Conservation (phyloP, 2,329 filamentous ascomycete species). For the Fusarium nurragi region DNA sequence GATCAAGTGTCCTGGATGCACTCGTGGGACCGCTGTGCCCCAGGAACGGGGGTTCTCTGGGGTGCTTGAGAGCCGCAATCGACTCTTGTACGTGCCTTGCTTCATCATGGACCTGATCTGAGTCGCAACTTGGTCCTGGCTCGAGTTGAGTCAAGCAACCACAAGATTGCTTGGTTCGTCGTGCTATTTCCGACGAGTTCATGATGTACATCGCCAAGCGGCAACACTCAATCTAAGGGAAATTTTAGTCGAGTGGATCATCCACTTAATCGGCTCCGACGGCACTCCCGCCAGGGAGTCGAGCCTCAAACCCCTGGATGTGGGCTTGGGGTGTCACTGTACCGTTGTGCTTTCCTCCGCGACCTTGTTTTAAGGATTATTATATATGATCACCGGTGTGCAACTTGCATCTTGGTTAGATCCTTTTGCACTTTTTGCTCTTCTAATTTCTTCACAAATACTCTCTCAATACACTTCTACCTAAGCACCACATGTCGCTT, state of each 20-base stretch:
- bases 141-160: conserved; percentile 11
- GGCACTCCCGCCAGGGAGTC: conserved; percentile 43
- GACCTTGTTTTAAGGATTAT: conserved; percentile 36
- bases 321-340: conserved; percentile 38
- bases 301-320: conserved; percentile 43
- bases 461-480: background rate
- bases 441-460: conserved; percentile 1
- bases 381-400: conserved; percentile 43
- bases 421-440: conserved; percentile 15
- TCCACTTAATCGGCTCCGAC: conserved; percentile 46
- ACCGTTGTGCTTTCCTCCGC: conserved; percentile 33
- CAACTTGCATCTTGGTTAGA: conserved; percentile 12
- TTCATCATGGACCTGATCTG: conserved; percentile 6
- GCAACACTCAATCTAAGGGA: conserved; percentile 46
- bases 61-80: conserved; percentile 21
- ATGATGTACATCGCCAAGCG: conserved; percentile 48
- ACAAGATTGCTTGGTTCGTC: conserved; percentile 9
- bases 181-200: conserved; percentile 34
- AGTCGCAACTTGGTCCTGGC: conserved; percentile 14
- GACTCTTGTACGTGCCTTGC: conserved; percentile 1
- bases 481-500: background rate
- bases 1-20: conserved; percentile 45
- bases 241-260: conserved; percentile 46
- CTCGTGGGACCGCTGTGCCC: conserved; percentile 36
- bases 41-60: conserved; percentile 17